phyloP scores from a whole-genome alignment of 2,329 filamentous ascomycete species.

The Colletotrichum sp. region DNA sequence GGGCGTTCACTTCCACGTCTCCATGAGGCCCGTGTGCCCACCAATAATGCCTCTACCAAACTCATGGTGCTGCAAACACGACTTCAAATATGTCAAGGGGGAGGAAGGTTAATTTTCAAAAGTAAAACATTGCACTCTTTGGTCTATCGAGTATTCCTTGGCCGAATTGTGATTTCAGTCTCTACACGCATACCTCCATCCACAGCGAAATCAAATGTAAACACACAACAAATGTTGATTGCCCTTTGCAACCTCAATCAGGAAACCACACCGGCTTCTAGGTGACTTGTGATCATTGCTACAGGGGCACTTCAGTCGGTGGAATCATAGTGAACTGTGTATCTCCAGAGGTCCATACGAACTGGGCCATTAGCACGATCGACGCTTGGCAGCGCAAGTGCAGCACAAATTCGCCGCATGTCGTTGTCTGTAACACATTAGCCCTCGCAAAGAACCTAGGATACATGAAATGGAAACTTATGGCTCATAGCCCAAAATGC shows the following conservation, averaged over 20 bases:
- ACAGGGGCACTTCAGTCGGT: too few species aligned
- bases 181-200: not conserved
- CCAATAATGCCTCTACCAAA: not conserved
- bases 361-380: not conserved
- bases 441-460: too few species aligned
- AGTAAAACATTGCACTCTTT: not conserved
- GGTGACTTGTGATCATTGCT: too few species aligned
- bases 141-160: not conserved
- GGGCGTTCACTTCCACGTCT: not conserved
- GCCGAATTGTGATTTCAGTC: not conserved
- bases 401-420: not conserved
- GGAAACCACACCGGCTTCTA: accelerated
- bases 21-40: not conserved
- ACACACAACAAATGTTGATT: not conserved
- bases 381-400: not conserved
- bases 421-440: not conserved
- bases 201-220: not conserved
- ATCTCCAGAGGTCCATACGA: not conserved
- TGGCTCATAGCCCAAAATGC: not conserved
- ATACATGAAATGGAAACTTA: not conserved
- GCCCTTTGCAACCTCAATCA: too few species aligned
- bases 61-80: not conserved
- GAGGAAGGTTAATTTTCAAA: too few species aligned
- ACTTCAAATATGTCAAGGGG: too few species aligned
- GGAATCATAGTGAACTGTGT: not conserved